Evolutionary conservation across 257 asterid genomes (phyloP).

Genomic region (Coffea eugenioides): DNA sequence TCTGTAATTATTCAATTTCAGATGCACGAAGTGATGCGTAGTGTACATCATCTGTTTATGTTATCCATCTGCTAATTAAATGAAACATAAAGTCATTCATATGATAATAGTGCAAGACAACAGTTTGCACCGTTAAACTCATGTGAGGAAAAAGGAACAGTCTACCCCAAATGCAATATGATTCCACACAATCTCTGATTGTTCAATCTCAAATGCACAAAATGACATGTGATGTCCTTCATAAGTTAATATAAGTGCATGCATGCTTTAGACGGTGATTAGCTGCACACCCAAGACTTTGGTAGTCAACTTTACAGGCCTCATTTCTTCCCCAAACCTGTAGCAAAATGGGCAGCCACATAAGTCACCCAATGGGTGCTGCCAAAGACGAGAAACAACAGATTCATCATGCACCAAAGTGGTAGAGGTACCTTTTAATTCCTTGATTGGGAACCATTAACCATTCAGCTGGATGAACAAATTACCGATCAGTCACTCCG

Average conservation of each 20-base stretch:
- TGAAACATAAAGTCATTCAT: not conserved
- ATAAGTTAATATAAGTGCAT: not conserved
- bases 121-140: constrained; percentile 3
- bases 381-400: constrained; percentile 9
- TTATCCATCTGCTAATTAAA: not conserved
- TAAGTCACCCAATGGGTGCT: not conserved
- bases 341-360: constrained; percentile 12
- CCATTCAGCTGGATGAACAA: constrained; percentile 75
- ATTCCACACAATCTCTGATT: not conserved
- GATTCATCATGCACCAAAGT: constrained; percentile 5
- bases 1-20: not conserved
- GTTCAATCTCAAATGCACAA: not conserved
- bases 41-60: not conserved
- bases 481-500: constrained; percentile 12
- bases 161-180: not conserved
- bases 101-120: not conserved
- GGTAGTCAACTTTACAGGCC: constrained; percentile 91
- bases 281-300: constrained; percentile 74
- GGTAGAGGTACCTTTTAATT: constrained; percentile 61
- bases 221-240: not conserved
- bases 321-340: constrained; percentile 99
- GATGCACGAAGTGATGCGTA: not conserved
- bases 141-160: constrained; percentile 10
- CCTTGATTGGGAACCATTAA: constrained; percentile 88
- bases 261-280: not conserved